Evolutionary conservation across 495 filamentous ascomycete species (phyloP).

Genomic region (Filosporella fistucella): DNA sequence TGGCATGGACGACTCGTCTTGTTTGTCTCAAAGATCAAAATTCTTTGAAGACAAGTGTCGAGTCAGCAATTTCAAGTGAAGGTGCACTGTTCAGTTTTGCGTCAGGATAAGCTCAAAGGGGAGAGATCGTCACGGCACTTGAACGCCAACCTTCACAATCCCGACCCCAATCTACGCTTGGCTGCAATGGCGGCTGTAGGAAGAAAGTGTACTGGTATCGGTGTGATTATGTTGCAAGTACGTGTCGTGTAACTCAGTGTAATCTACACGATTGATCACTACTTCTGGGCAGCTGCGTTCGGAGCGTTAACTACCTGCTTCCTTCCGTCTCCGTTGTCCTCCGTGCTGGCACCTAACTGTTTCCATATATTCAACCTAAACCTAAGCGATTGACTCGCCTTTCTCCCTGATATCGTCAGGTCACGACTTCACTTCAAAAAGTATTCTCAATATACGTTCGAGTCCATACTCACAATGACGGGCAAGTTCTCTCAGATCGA

Average conservation of each 20-base stretch:
- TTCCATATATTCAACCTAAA: too few species aligned
- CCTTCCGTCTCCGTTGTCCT: too few species aligned
- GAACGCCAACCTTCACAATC: background rate
- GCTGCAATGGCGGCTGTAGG: too few species aligned
- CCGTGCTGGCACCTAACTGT: too few species aligned
- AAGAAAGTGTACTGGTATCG: too few species aligned
- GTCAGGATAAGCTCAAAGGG: constrained; percentile 10
- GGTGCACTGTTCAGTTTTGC: background rate
- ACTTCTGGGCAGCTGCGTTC: too few species aligned
- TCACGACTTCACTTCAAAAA: background rate
- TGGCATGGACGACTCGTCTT: constrained; percentile 7
- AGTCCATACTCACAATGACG: constrained; percentile 5
- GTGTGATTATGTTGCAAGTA: too few species aligned
- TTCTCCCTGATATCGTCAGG: too few species aligned
- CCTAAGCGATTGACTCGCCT: too few species aligned
- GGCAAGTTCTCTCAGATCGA: constrained; percentile 16
- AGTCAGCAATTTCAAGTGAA: constrained; percentile 1
- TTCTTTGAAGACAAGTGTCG: background rate
- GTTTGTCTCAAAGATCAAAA: constrained; percentile 3
- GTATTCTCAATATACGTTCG: background rate
- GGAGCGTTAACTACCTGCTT: too few species aligned
- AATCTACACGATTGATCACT: too few species aligned
- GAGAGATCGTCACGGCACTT: constrained; percentile 11
- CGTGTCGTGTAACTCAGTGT: too few species aligned
- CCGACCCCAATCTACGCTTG: background rate